Conservation (phyloP, 1,139 yeast species). For the Geotrichum histeridarum region DNA sequence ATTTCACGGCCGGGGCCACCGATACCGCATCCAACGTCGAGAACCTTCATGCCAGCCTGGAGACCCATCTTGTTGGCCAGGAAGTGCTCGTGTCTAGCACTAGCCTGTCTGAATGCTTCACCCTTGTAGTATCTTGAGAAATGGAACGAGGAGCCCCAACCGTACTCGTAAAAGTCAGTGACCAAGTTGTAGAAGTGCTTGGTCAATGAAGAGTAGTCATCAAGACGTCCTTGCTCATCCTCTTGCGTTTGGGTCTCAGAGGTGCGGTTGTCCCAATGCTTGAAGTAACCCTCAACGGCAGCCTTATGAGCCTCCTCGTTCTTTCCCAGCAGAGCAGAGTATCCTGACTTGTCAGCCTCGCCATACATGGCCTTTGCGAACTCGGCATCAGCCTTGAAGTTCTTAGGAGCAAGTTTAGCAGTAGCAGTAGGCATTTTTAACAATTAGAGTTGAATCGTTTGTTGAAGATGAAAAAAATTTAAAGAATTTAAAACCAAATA, state of each 20-base stretch:
- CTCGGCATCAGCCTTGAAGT: conserved; percentile 41
- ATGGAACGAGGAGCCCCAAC: conserved; percentile 99
- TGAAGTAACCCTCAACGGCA: conserved; percentile 86
- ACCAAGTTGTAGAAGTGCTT: conserved; percentile 95
- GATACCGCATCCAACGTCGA: conserved; percentile 98
- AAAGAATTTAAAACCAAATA: too few species aligned
- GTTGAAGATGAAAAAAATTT: too few species aligned
- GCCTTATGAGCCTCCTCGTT: conserved; percentile 72
- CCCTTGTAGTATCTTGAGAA: conserved; percentile 91
- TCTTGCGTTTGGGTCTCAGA: conserved; percentile 60
- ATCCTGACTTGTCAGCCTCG: conserved; percentile 62
- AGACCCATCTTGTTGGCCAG: conserved; percentile 83
- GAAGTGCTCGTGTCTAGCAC: conserved; percentile 95
- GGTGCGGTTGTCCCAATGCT: conserved; percentile 75
- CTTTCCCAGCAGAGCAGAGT: conserved; percentile 71
- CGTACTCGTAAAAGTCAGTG: conserved; percentile 95
- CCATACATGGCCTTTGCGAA: conserved; percentile 89
- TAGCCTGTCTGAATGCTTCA: conserved; percentile 89
- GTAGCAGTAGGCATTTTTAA: conserved; percentile 24
- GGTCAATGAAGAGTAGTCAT: conserved; percentile 83
- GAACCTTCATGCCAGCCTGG: conserved; percentile 73
- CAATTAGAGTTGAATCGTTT: not conserved
- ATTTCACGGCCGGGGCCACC: conserved; percentile 99
- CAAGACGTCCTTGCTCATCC: conserved; percentile 62
- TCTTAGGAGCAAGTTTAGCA: conserved; percentile 39